phyloP scores from a whole-genome alignment of 78 protist genomes.

The Emiliania huxleyi region DNA sequence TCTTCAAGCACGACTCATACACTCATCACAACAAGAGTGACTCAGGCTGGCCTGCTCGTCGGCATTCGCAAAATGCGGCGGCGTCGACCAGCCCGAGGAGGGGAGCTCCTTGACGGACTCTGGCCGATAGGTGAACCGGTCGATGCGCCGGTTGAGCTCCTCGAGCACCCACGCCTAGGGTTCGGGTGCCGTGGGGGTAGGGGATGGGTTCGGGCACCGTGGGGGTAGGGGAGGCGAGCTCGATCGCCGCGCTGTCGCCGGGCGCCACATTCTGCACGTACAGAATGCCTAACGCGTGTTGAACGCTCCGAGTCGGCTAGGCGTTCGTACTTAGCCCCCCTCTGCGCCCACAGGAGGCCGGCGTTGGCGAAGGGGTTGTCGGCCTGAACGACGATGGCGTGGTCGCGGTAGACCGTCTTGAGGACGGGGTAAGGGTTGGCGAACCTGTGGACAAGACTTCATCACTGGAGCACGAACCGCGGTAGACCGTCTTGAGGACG shows the following conservation, averaged over 20 bases:
- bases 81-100: constrained; percentile 1
- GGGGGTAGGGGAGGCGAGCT: no score
- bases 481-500: background rate
- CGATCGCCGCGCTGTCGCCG: background rate
- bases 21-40: no score
- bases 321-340: no score
- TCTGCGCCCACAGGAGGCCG: no score
- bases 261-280: background rate
- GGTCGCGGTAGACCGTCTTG: background rate
- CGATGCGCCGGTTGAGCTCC: constrained; percentile 8
- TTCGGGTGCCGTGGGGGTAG: no score
- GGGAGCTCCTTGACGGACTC: background rate
- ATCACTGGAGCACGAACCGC: no score
- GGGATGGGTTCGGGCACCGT: no score
- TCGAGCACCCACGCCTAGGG: constrained; percentile 8
- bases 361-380: constrained; percentile 12
- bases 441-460: no score
- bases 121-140: constrained; percentile 3
- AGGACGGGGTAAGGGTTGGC: constrained; percentile 15
- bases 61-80: constrained; percentile 2
- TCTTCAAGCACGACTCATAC: no score
- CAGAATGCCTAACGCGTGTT: no score
- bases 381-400: background rate
- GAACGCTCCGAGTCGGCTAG: no score
- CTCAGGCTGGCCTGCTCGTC: constrained; percentile 25